These are phyloP conservation scores for Kodamaea ohmeri DNA, from an alignment of 1,139 yeast genomes.

Conservation along the genomic window DNA sequence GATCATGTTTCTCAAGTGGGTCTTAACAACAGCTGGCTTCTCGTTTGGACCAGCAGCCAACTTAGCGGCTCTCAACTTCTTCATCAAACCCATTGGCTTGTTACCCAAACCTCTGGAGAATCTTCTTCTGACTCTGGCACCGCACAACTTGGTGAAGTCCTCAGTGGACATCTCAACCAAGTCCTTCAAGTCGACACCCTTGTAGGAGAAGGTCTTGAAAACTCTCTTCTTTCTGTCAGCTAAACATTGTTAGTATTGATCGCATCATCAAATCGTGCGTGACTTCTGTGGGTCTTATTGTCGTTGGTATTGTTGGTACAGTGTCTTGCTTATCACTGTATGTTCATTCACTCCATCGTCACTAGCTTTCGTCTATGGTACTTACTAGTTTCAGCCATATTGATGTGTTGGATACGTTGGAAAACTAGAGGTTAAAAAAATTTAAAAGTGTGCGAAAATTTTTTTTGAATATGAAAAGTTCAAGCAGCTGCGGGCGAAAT, in stretches of 20 bases:
- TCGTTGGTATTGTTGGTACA: background rate
- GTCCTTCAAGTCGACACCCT: constrained; percentile 97
- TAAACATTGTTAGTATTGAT: constrained; percentile 34
- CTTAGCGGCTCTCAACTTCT: constrained; percentile 98
- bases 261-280: background rate
- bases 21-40: constrained; percentile 97
- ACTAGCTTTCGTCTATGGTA: constrained; percentile 12
- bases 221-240: constrained; percentile 81
- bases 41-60: constrained; percentile 89
- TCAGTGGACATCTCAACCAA: constrained; percentile 93
- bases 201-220: constrained; percentile 97
- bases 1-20: constrained; percentile 99
- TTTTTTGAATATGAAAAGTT: constrained; percentile 8
- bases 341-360: background rate
- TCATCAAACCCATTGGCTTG: constrained; percentile 95
- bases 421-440: constrained; percentile 11
- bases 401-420: constrained; percentile 18
- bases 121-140: constrained; percentile 99
- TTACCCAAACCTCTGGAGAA: constrained; percentile 95
- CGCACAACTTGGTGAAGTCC: constrained; percentile 95
- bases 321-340: background rate
- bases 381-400: constrained; percentile 51
- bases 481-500: constrained; percentile 1
- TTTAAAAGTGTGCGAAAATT: constrained; percentile 9
- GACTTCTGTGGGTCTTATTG: background rate